A percentile compares a stretch with the other conserved stretches of the same genome.
Evolutionary conservation across 306 rosid genomes (phyloP).

Genomic region (Pyrus bretschneideri): DNA sequence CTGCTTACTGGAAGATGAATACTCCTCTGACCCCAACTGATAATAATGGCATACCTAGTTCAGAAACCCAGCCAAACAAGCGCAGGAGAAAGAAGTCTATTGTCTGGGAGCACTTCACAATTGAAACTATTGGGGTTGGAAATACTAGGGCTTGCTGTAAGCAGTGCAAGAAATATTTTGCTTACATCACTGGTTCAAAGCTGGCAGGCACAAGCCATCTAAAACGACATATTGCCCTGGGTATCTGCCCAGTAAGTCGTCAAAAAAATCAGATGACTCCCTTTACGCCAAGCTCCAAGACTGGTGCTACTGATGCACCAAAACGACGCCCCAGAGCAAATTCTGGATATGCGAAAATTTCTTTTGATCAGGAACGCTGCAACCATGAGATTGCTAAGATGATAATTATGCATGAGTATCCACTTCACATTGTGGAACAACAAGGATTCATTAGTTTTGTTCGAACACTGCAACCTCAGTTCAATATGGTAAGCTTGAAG

Average conservation of each 20-base stretch:
- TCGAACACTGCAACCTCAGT: conserved; percentile 69
- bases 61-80: conserved; percentile 39
- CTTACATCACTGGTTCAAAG: conserved; percentile 73
- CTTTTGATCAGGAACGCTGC: conserved; percentile 64
- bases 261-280: conserved; percentile 41
- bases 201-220: conserved; percentile 83
- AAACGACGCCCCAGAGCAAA: conserved; percentile 46
- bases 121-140: conserved; percentile 56
- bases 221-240: conserved; percentile 67
- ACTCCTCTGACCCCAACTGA: conserved; percentile 22
- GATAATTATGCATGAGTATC: conserved; percentile 83
- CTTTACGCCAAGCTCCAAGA: conserved; percentile 13
- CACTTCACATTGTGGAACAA: conserved; percentile 80
- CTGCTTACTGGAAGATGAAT: conserved; percentile 36
- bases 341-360: conserved; percentile 26
- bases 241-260: conserved; percentile 64
- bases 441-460: conserved; percentile 60
- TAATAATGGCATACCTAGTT: conserved; percentile 29
- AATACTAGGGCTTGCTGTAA: conserved; percentile 64
- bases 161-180: conserved; percentile 69
- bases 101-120: conserved; percentile 84
- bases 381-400: conserved; percentile 63
- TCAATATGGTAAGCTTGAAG: conserved; percentile 31
- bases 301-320: conserved; percentile 33
- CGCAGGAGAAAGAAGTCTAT: conserved; percentile 67